These are phyloP conservation scores for Fusarium dlaminii DNA, from an alignment of 2,329 filamentous ascomycete genomes.

Conservation along the genomic window DNA sequence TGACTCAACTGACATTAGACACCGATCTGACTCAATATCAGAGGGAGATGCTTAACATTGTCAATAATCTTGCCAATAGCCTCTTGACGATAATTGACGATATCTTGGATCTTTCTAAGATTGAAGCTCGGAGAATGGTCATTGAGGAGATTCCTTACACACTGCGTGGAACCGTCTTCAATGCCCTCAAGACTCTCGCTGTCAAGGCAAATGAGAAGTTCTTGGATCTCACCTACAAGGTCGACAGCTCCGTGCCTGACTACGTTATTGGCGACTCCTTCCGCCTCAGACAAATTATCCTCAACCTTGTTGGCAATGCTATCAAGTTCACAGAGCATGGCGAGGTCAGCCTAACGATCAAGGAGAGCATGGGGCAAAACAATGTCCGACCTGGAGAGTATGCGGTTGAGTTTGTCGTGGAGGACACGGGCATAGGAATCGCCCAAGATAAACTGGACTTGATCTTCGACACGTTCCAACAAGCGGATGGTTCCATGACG, in stretches of 20 bases:
- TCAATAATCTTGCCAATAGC: constrained; percentile 96
- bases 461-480: constrained; percentile 99
- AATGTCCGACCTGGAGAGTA: constrained; percentile 79
- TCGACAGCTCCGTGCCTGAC: constrained; percentile 92
- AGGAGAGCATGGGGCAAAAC: constrained; percentile 69
- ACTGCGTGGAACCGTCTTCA: constrained; percentile 93
- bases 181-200: constrained; percentile 94
- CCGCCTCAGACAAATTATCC: constrained; percentile 93
- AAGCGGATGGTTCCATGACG: constrained; percentile 96
- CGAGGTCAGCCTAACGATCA: constrained; percentile 94
- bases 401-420: constrained; percentile 93
- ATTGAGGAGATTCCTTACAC: constrained; percentile 99
- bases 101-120: constrained; percentile 78
- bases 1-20: constrained; percentile 96
- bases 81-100: constrained; percentile 96
- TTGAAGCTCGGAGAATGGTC: constrained; percentile 97
- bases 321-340: constrained; percentile 99
- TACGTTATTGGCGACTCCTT: constrained; percentile 97
- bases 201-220: constrained; percentile 97
- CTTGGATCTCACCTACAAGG: constrained; percentile 90
- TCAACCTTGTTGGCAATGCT: constrained; percentile 96
- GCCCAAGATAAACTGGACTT: constrained; percentile 93
- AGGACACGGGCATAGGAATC: constrained; percentile 96
- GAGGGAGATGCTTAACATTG: constrained; percentile 97
- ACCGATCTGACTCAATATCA: constrained; percentile 95